Base-by-base conservation (phyloP, 768 basidiomycete genomes). In the Tylopilus sp. region DNA sequence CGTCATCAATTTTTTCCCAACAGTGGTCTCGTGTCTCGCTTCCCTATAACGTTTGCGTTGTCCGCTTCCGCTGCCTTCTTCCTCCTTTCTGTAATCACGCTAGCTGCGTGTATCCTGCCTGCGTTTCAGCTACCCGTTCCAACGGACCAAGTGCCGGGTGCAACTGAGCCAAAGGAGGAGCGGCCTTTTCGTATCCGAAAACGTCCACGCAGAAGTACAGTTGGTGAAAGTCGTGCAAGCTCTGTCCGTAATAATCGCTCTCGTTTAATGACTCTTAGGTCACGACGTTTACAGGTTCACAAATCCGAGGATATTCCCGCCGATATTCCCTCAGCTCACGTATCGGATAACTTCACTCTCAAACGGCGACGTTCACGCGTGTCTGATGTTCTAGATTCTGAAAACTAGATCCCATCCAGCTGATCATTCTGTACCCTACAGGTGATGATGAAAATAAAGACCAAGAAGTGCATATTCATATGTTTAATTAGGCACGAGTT, bases 1-100 rank as follows among this genome's bases (percentile, higher is more conserved):
- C 47, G 40, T 36, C 21, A 36, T 44, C 44, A n/a, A 40, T 28
- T 39, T 50, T 52, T 35, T 52, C 10, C 44, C 40, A 13, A 17
- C 53, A 91, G 88, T 21, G 86, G 88, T 25, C 65, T 90, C 6
- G 75, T 86, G 30, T 79, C 85, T 28, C 81, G 84, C 31, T 87
- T 85, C 67, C 89, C 89, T 2, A 59, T 88, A 13, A 52, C 75
- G 12, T 79, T 78, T 42, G 77, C 83, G 6, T 18, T 83, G 11
- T 52, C 74, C 3, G 74, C 79, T 26, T 70, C 77, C 20, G 57
- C 63, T 35, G 49, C 71, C 0, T 83, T 83, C 69, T 69, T 81
- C 52, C 58, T 72, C 26, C 72, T 83, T 35, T 67, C 79, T 26
- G 67, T 75, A 30, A 48, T 75, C 21, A 66, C 78, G 25, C 60